These are phyloP conservation scores for Jatropha curcas DNA, from an alignment of 345 rosid species.

Conservation along the genomic window DNA sequence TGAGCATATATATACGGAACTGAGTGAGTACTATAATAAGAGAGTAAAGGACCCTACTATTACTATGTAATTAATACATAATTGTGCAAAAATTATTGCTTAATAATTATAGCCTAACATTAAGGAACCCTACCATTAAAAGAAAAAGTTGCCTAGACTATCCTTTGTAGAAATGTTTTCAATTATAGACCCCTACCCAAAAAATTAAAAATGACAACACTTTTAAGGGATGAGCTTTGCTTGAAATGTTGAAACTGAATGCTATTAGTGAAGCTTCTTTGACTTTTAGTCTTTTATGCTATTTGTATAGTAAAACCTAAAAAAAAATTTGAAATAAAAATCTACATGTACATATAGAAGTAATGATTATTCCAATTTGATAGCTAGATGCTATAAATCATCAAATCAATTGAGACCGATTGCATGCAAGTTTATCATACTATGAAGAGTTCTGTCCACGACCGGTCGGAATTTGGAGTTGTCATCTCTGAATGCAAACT, in stretches of 20 bases:
- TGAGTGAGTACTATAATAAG: too few relatives aligned
- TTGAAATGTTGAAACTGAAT: conserved; percentile 35
- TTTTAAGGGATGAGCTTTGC: conserved; percentile 25
- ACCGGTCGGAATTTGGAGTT: too few relatives aligned
- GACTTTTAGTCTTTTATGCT: conserved; percentile 36
- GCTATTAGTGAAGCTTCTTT: conserved; percentile 23
- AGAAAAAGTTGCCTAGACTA: neutral
- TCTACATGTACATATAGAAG: neutral
- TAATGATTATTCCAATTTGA: conserved; percentile 21
- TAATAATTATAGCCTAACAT: neutral
- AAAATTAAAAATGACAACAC: conserved; percentile 3
- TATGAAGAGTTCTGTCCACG: too few relatives aligned
- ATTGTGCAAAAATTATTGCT: conserved; percentile 5
- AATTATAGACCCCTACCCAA: neutral
- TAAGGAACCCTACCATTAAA: neutral
- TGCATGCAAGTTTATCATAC: too few relatives aligned
- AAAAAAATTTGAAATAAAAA: too few relatives aligned
- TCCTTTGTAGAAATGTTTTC: neutral
- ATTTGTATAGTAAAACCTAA: neutral
- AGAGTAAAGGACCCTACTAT: neutral
- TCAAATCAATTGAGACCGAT: neutral
- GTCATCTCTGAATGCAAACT: too few relatives aligned
- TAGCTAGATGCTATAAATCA: too few relatives aligned
- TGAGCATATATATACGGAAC: too few relatives aligned
- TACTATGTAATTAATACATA: neutral